Percentiles rank a stretch among this genome's conserved stretches.
phyloP scores from a whole-genome alignment of 768 basidiomycete species.

The Albatrellus ellisii region DNA sequence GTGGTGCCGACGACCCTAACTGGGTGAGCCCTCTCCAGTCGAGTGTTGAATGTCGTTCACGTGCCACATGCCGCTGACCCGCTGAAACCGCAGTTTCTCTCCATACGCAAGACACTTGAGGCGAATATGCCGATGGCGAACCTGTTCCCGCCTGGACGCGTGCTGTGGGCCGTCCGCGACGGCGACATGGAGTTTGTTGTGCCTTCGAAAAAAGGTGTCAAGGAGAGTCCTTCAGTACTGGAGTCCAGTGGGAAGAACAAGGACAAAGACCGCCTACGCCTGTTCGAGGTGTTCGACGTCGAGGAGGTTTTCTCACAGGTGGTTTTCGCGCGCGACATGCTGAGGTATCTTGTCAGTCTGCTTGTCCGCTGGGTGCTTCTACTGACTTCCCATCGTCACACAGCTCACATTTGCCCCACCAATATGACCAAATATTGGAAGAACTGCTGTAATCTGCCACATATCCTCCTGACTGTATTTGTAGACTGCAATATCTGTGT shows the following conservation, averaged over 20 bases:
- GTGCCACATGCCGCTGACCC: slow-evolving; percentile 1
- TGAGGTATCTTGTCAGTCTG: slow-evolving; percentile 35
- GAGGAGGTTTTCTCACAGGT: slow-evolving; percentile 72
- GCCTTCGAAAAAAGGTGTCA: slow-evolving; percentile 17
- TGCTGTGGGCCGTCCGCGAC: slow-evolving; percentile 71
- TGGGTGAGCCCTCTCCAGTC: slow-evolving; percentile 2
- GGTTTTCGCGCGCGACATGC: slow-evolving; percentile 73
- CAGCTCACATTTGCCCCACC: slow-evolving; percentile 69
- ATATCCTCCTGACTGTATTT: background rate
- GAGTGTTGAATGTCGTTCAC: too few relatives aligned
- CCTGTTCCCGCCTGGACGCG: slow-evolving; percentile 65
- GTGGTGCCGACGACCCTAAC: slow-evolving; percentile 34
- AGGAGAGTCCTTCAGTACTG: slow-evolving; percentile 4
- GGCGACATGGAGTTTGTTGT: slow-evolving; percentile 51
- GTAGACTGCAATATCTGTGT: background rate
- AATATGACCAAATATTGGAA: slow-evolving; percentile 65
- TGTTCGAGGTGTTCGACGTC: slow-evolving; percentile 69
- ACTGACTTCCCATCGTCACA: background rate
- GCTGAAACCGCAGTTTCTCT: slow-evolving; percentile 43
- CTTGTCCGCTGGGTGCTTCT: background rate
- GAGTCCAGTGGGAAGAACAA: slow-evolving; percentile 15
- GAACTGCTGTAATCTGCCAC: slow-evolving; percentile 27
- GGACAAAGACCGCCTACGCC: slow-evolving; percentile 39
- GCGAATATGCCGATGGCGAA: slow-evolving; percentile 67
- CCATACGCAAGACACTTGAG: slow-evolving; percentile 72